Percentiles rank a stretch among this genome's conserved stretches.
These are phyloP conservation scores for Penicillium psychrofluorescens DNA, from an alignment of 495 filamentous ascomycete species.

Conservation along the genomic window DNA sequence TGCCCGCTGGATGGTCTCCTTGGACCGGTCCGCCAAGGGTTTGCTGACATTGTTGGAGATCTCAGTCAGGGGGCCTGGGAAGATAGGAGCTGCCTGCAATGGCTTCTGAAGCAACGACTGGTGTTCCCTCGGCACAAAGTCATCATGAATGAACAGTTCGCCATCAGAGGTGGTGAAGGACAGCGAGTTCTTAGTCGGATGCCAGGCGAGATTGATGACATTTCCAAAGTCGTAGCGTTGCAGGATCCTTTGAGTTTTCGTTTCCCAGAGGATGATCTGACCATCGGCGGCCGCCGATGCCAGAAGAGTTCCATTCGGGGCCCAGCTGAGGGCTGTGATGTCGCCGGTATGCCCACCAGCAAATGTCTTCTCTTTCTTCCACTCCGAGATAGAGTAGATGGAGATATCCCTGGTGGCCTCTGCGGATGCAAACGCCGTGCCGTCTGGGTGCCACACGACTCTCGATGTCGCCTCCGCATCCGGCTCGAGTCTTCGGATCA, in stretches of 20 bases:
- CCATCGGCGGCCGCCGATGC: constrained; percentile 77
- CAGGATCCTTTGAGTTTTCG: constrained; percentile 68
- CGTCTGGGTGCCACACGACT: constrained; percentile 90
- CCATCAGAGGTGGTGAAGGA: constrained; percentile 89
- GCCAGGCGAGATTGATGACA: constrained; percentile 83
- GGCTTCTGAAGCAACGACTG: constrained; percentile 50
- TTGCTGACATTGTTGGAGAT: constrained; percentile 56
- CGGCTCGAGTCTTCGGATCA: constrained; percentile 71
- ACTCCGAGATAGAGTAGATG: constrained; percentile 76
- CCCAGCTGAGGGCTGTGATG: constrained; percentile 85
- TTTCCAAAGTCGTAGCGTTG: constrained; percentile 65
- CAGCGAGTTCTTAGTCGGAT: constrained; percentile 76
- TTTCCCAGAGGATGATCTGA: constrained; percentile 81
- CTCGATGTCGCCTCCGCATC: constrained; percentile 71
- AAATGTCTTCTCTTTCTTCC: constrained; percentile 76
- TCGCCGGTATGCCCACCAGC: constrained; percentile 72
- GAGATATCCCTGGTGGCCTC: constrained; percentile 82
- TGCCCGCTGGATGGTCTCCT: constrained; percentile 37
- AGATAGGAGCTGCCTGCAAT: constrained; percentile 75
- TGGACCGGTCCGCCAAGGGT: constrained; percentile 48
- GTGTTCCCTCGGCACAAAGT: constrained; percentile 66
- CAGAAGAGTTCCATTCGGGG: constrained; percentile 85
- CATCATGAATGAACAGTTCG: constrained; percentile 79
- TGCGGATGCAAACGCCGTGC: constrained; percentile 78
- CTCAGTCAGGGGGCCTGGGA: constrained; percentile 70